A percentile compares a stretch with the other conserved stretches of the same genome.
Conservation (phyloP, 345 rosid species). For the Anastatica hierochuntica region DNA sequence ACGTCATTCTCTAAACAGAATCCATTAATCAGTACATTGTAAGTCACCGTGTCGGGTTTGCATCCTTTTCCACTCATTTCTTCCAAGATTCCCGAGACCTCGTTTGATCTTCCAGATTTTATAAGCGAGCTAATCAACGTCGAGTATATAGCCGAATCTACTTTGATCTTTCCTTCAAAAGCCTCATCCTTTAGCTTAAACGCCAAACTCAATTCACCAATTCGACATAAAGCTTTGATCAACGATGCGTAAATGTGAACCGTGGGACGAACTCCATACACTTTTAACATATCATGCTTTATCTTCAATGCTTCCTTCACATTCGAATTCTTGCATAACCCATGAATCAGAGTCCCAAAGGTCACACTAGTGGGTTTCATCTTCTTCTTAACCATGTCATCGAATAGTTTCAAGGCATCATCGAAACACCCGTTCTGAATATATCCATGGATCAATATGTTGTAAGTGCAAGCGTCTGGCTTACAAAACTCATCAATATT, state of each 20-base stretch:
- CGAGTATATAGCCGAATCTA: slow-evolving; percentile 49
- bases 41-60: slow-evolving; percentile 45
- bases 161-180: slow-evolving; percentile 24
- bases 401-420: slow-evolving; percentile 46
- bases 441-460: slow-evolving; percentile 45
- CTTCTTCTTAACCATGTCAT: slow-evolving; percentile 51
- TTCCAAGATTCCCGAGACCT: slow-evolving; percentile 35
- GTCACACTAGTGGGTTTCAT: slow-evolving; percentile 41
- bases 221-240: slow-evolving; percentile 43
- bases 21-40: slow-evolving; percentile 52
- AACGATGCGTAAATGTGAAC: slow-evolving; percentile 36
- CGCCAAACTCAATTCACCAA: slow-evolving; percentile 42
- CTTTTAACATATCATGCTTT: slow-evolving; percentile 49
- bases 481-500: slow-evolving; percentile 28
- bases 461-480: slow-evolving; percentile 72
- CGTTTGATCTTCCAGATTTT: slow-evolving; percentile 43
- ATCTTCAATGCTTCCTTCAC: slow-evolving; percentile 57
- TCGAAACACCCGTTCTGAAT: slow-evolving; percentile 30
- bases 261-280: slow-evolving; percentile 33
- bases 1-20: slow-evolving; percentile 45
- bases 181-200: slow-evolving; percentile 65
- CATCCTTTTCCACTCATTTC: slow-evolving; percentile 58
- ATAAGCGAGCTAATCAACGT: slow-evolving; percentile 45
- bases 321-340: slow-evolving; percentile 38
- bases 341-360: slow-evolving; percentile 46